Evolutionary conservation across 1,139 yeast genomes (phyloP), one percentile per base, ranked within the genome.

Genomic region (Candida sojae): DNA sequence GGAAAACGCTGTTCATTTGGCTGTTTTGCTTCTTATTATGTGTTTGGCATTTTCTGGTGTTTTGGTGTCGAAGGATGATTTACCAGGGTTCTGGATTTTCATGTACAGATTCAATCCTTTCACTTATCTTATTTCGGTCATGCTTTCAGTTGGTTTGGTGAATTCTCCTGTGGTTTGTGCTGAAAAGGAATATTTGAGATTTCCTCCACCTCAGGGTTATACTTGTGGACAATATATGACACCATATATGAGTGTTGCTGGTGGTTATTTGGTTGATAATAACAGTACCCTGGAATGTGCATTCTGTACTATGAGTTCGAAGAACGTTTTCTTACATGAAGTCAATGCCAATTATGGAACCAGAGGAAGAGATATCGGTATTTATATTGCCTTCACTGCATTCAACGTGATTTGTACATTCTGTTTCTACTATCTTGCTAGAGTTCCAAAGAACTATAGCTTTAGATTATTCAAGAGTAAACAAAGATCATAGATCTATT

Each of bases 361-460:
- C 51, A 76, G 82, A 66, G 84, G 91, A 88, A 80, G 91, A 75
- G 79, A 86, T 61, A 73, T 75, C 53, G 93, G 92, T 63, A 75
- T 84, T 47, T 79, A 80, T 55, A 63, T 66, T 48, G 58, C 62
- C 3, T 67, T 63, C 60, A 80, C 81, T 53, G 66, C 66, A 38
- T 71, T 86, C 63, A 84, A 88, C 62, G 67, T 79, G 39, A 49
- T 64, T 34, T 71, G 71, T 28, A 78, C 86, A 10, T 60, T 85
- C 26, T 63, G 77, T 61, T 67, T 87, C 48, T 88, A 87, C 69
- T 88, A 88, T 84, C 64, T 85, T 44, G 82, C 83, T 8, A 83
- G 96, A 71, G 95, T 88, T 48, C 95, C 96, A 53, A 72, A 70
- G 56, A 44, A 40, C 23, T 43, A 39, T 35, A 39, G 13, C 25